Percentiles rank a stretch among this genome's conserved stretches.
These are phyloP conservation scores for Penicillium aurantiogriseum DNA, from an alignment of 2,329 filamentous ascomycete genomes.

Conservation along the genomic window DNA sequence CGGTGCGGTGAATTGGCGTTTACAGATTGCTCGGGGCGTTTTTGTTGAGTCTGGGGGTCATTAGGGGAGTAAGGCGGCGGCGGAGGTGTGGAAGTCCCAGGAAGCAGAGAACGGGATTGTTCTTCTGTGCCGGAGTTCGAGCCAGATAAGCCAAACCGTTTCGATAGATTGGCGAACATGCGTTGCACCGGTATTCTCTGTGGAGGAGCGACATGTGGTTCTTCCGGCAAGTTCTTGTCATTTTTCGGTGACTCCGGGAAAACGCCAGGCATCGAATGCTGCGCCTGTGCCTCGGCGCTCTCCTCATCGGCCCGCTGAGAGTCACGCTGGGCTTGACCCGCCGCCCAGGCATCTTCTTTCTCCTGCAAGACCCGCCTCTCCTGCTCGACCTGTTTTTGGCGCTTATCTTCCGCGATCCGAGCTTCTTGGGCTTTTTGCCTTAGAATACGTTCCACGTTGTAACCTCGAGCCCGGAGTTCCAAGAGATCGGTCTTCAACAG, in stretches of 20 bases:
- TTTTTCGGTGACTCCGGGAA: slow-evolving; percentile 66
- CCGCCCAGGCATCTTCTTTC: slow-evolving; percentile 53
- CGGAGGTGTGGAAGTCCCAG: slow-evolving; percentile 32
- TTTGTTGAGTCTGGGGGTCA: slow-evolving; percentile 29
- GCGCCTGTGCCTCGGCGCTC: slow-evolving; percentile 33
- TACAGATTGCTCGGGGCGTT: slow-evolving; percentile 32
- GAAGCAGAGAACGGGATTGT: slow-evolving; percentile 23
- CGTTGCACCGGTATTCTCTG: slow-evolving; percentile 43
- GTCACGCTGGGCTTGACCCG: slow-evolving; percentile 37
- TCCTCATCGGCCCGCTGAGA: slow-evolving; percentile 31
- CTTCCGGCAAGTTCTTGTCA: slow-evolving; percentile 29
- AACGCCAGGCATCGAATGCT: slow-evolving; percentile 66
- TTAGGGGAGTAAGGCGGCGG: slow-evolving; percentile 43
- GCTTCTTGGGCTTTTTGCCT: slow-evolving; percentile 84
- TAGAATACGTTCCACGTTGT: slow-evolving; percentile 94
- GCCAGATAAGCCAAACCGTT: slow-evolving; percentile 61
- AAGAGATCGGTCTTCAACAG: slow-evolving; percentile 82
- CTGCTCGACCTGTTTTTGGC: slow-evolving; percentile 67
- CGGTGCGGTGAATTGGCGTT: slow-evolving; percentile 41
- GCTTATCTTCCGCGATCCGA: slow-evolving; percentile 78
- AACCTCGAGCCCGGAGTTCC: slow-evolving; percentile 79
- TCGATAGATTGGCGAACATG: slow-evolving; percentile 67
- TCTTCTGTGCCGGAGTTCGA: slow-evolving; percentile 24
- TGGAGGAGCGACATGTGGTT: slow-evolving; percentile 24
- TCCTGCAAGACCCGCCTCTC: slow-evolving; percentile 69